phyloP scores from a whole-genome alignment of 2,329 filamentous ascomycete species.

The Aphanocladium album region DNA sequence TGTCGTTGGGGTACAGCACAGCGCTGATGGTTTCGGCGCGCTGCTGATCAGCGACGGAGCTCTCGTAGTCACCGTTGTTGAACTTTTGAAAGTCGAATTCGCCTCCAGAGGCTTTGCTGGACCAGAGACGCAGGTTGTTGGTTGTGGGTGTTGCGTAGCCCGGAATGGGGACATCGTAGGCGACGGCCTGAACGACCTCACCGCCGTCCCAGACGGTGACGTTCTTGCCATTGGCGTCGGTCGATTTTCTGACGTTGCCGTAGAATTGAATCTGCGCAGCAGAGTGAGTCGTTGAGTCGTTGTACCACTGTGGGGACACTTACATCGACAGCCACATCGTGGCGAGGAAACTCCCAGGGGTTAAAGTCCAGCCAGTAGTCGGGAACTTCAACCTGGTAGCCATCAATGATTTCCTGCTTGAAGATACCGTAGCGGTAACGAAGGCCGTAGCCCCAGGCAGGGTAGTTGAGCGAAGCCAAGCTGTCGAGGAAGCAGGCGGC shows the following conservation, averaged over 20 bases:
- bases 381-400: slow-evolving; percentile 95
- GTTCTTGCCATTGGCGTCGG: slow-evolving; percentile 71
- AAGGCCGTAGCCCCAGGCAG: slow-evolving; percentile 95
- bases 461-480: slow-evolving; percentile 87
- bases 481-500: slow-evolving; percentile 97
- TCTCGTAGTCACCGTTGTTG: slow-evolving; percentile 97
- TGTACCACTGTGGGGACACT: slow-evolving; percentile 23
- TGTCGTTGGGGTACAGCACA: slow-evolving; percentile 96
- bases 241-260: slow-evolving; percentile 71
- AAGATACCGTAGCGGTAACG: slow-evolving; percentile 97
- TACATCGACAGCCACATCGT: slow-evolving; percentile 84
- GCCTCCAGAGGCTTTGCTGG: slow-evolving; percentile 91
- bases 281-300: not conserved
- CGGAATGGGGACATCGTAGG: slow-evolving; percentile 89
- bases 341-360: slow-evolving; percentile 95
- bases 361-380: slow-evolving; percentile 99
- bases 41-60: slow-evolving; percentile 96
- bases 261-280: slow-evolving; percentile 85
- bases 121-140: slow-evolving; percentile 97
- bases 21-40: slow-evolving; percentile 98
- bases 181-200: slow-evolving; percentile 85
- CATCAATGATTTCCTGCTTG: slow-evolving; percentile 98
- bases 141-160: slow-evolving; percentile 86
- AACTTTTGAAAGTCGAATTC: slow-evolving; percentile 99
- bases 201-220: slow-evolving; percentile 82